phyloP scores from a whole-genome alignment of 1,284 basidiomycete species.

The Mycosarcoma maydis region DNA sequence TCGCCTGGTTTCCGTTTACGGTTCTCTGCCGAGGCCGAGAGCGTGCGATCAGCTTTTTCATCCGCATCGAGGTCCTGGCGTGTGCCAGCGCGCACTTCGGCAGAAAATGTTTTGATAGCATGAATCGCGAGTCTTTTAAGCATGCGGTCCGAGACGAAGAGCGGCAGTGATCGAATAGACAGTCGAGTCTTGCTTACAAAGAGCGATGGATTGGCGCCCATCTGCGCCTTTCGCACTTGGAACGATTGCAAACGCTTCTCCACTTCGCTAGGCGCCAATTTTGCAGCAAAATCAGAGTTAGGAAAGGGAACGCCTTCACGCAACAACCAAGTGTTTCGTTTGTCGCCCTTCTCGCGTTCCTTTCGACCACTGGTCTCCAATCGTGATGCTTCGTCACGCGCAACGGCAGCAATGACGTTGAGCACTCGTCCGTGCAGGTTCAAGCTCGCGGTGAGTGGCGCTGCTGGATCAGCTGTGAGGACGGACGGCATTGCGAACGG shows the following conservation, averaged over 20 bases:
- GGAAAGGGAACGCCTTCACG: constrained; percentile 75
- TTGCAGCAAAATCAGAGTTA: constrained; percentile 45
- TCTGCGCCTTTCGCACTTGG: constrained; percentile 57
- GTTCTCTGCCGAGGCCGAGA: constrained; percentile 47
- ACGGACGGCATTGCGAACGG: constrained; percentile 63
- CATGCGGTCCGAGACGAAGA: constrained; percentile 87
- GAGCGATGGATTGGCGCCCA: constrained; percentile 86
- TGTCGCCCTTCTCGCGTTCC: constrained; percentile 85
- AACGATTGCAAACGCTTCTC: constrained; percentile 61
- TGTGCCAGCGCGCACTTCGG: constrained; percentile 77
- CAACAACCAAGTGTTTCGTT: constrained; percentile 93
- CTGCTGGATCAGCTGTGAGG: constrained; percentile 88
- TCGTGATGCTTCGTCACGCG: constrained; percentile 83
- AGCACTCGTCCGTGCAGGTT: constrained; percentile 92
- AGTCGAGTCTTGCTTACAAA: constrained; percentile 94
- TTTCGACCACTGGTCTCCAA: constrained; percentile 86
- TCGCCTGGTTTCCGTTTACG: constrained; percentile 68
- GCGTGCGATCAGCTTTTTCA: constrained; percentile 73
- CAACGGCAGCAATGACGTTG: constrained; percentile 89
- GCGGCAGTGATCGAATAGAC: constrained; percentile 88
- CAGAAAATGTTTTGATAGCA: constrained; percentile 80
- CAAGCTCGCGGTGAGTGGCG: constrained; percentile 81
- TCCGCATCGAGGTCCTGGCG: constrained; percentile 77
- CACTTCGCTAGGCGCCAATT: constrained; percentile 49
- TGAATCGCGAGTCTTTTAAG: constrained; percentile 87